phyloP scores from a whole-genome alignment of 495 filamentous ascomycete genomes.

The Neurospora tetrasperma region DNA sequence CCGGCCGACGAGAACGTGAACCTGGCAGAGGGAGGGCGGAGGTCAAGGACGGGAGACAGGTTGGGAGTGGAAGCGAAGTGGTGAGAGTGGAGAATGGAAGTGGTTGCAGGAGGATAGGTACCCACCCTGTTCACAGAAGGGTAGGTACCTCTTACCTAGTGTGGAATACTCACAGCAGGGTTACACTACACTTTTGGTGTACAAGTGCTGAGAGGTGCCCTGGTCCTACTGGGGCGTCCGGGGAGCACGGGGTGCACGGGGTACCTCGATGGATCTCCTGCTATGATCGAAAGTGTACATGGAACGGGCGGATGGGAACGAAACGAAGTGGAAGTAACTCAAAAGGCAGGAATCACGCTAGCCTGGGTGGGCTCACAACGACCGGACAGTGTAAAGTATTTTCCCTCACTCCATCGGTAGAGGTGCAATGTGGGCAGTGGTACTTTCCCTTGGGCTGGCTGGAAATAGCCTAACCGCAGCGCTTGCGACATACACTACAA shows the following conservation, averaged over 20 bases:
- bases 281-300: neutral
- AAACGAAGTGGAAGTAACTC: neutral
- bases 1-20: neutral
- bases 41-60: neutral
- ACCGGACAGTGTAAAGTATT: neutral
- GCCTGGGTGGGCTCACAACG: neutral
- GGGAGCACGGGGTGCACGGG: neutral
- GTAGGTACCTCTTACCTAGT: neutral
- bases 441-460: neutral
- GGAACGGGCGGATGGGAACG: neutral
- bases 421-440: neutral
- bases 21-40: neutral
- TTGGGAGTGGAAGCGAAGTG: constrained; percentile 1
- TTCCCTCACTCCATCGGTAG: neutral
- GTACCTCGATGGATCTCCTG: neutral
- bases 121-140: neutral
- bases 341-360: neutral
- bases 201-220: neutral
- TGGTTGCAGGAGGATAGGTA: neutral
- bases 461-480: neutral
- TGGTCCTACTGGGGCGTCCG: neutral
- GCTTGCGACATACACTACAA: neutral
- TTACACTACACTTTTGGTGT: neutral
- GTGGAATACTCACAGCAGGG: neutral
- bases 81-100: neutral